Conservation (phyloP, 441 rosid genomes). For the Pelargonium myrrhifolium region DNA sequence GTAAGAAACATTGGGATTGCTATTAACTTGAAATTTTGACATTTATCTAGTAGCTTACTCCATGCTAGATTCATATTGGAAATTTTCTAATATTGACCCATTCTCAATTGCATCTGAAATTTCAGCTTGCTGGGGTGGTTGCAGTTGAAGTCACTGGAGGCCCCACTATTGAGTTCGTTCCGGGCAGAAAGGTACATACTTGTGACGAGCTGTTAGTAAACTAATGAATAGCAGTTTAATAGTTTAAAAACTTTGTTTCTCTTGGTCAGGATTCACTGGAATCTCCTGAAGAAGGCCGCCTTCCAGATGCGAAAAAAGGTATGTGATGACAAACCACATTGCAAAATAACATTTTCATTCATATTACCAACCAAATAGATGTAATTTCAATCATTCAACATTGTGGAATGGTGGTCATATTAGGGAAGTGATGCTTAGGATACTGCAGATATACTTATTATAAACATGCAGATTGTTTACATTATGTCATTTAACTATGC, state of each 20-base stretch:
- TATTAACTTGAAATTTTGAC: background rate
- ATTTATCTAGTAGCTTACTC: background rate
- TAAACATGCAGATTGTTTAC: too few relatives aligned
- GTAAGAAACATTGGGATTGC: too few relatives aligned
- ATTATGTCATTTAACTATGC: too few relatives aligned
- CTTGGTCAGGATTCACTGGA: slow-evolving; percentile 52
- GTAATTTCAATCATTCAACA: background rate
- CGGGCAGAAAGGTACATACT: slow-evolving; percentile 65
- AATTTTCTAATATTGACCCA: background rate
- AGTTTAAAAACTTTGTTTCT: background rate
- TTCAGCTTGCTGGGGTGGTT: slow-evolving; percentile 85
- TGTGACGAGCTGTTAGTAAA: background rate
- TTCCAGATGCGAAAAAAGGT: slow-evolving; percentile 71
- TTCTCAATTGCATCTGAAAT: background rate
- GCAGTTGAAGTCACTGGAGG: slow-evolving; percentile 88
- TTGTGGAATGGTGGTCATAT: too few relatives aligned
- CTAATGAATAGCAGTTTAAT: background rate
- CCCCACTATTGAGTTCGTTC: slow-evolving; percentile 57
- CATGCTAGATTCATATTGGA: background rate
- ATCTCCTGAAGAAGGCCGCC: slow-evolving; percentile 64
- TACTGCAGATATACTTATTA: too few relatives aligned
- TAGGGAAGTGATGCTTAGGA: too few relatives aligned
- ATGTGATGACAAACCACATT: background rate
- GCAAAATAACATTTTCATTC: background rate
- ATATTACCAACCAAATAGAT: background rate